These are phyloP conservation scores for Picea sitchensis DNA, from an alignment of 75 land plant species.

Conservation along the genomic window DNA sequence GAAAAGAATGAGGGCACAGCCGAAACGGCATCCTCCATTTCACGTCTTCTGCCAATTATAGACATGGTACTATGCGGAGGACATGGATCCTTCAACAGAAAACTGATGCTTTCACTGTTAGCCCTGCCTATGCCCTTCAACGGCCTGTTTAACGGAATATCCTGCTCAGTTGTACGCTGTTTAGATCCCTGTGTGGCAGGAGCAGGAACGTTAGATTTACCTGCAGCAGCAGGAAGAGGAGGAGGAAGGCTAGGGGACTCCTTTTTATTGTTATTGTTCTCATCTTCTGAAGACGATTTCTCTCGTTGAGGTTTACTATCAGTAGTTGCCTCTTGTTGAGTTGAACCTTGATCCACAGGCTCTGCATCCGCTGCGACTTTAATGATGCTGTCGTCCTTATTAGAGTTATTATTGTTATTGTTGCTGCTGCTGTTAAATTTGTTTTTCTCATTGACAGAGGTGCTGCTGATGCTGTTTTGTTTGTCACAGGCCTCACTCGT, in stretches of 20 bases:
- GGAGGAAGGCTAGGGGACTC: no score
- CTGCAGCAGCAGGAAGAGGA: not conserved
- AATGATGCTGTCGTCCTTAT: not conserved
- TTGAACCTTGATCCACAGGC: not conserved
- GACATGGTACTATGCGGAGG: slow-evolving; percentile 47
- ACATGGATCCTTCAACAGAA: slow-evolving; percentile 2
- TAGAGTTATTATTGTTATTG: not conserved
- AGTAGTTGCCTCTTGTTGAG: not conserved
- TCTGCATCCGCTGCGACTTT: not conserved
- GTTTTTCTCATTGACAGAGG: not conserved
- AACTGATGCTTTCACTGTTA: slow-evolving; percentile 8
- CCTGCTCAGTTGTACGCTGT: not conserved
- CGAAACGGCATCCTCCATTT: slow-evolving; percentile 69
- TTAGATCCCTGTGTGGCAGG: not conserved
- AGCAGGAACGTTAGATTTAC: not conserved
- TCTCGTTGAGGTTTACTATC: not conserved
- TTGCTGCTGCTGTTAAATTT: not conserved
- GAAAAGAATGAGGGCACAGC: slow-evolving; percentile 46
- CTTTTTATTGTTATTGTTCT: not conserved
- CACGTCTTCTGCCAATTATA: slow-evolving; percentile 46
- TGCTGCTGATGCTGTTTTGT: not conserved
- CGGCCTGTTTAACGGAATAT: not conserved
- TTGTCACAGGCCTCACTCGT: not conserved
- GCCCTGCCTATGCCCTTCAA: slow-evolving; percentile 5
- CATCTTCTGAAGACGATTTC: not conserved